Conservation (phyloP, 306 rosid genomes). For the Vicia sativa region DNA sequence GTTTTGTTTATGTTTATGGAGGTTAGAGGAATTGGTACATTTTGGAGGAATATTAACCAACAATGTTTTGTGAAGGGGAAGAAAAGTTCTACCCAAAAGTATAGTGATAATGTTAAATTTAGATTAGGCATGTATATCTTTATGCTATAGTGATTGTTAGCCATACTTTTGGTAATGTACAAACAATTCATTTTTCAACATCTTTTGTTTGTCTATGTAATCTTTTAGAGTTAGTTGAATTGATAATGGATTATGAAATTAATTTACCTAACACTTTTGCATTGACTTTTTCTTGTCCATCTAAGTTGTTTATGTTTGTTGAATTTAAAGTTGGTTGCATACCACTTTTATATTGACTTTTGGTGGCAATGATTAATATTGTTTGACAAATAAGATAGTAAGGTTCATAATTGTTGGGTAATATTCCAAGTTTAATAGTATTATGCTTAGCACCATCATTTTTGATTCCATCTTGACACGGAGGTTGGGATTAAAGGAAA, state of each 20-base stretch:
- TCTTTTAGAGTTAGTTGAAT: slow-evolving; percentile 26
- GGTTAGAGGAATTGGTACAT: slow-evolving; percentile 32
- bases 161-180: slow-evolving; percentile 32
- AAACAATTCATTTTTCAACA: slow-evolving; percentile 38
- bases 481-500: not conserved
- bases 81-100: slow-evolving; percentile 38
- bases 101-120: slow-evolving; percentile 14
- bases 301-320: slow-evolving; percentile 17
- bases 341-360: slow-evolving; percentile 44
- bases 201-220: slow-evolving; percentile 10
- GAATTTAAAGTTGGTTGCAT: slow-evolving; percentile 25
- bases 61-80: slow-evolving; percentile 40
- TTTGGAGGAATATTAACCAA: slow-evolving; percentile 44
- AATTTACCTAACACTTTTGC: slow-evolving; percentile 37
- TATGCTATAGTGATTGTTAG: slow-evolving; percentile 32
- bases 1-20: not conserved
- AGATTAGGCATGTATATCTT: slow-evolving; percentile 27
- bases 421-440: slow-evolving; percentile 39
- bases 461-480: slow-evolving; percentile 22
- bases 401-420: slow-evolving; percentile 36
- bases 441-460: slow-evolving; percentile 32
- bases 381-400: slow-evolving; percentile 33
- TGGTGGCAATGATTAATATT: slow-evolving; percentile 29
- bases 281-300: slow-evolving; percentile 42
- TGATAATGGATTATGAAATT: slow-evolving; percentile 37